Percentiles rank a stretch among this genome's conserved stretches.
These are phyloP conservation scores for Spinacia oleracea DNA, from an alignment of 179 eudicot genomes.

Conservation along the genomic window DNA sequence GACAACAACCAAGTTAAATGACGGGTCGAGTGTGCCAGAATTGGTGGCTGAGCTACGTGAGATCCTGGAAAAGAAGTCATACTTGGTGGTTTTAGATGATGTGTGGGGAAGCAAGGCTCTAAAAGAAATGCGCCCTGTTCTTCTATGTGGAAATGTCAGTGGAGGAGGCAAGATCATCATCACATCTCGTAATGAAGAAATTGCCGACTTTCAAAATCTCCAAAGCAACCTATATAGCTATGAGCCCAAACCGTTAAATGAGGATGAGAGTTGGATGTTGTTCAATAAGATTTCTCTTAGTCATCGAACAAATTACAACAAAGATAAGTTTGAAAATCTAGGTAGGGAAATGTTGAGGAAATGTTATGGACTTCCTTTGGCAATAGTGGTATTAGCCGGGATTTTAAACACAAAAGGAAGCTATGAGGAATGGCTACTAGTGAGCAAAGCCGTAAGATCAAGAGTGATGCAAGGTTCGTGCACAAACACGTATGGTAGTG, in stretches of 20 bases:
- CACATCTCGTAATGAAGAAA: constrained; percentile 47
- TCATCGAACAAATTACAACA: not conserved
- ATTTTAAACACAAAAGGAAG: constrained; percentile 38
- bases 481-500: constrained; percentile 27
- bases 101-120: constrained; percentile 43
- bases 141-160: constrained; percentile 24
- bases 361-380: constrained; percentile 64
- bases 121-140: constrained; percentile 30
- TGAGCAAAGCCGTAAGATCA: constrained; percentile 31
- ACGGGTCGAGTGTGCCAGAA: constrained; percentile 11
- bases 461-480: constrained; percentile 39
- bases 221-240: constrained; percentile 27
- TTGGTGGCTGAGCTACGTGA: constrained; percentile 34
- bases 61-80: constrained; percentile 31
- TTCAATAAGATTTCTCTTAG: constrained; percentile 42
- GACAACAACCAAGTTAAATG: too few species aligned
- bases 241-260: constrained; percentile 39
- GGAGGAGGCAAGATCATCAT: constrained; percentile 44
- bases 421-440: constrained; percentile 49
- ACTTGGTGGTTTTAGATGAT: too few species aligned
- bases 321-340: constrained; percentile 33
- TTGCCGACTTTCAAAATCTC: constrained; percentile 30
- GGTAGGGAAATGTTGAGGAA: constrained; percentile 45
- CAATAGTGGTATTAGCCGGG: constrained; percentile 55
- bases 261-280: constrained; percentile 42